Evolutionary conservation across 2,329 filamentous ascomycete genomes (phyloP), one percentile per base, ranked within the genome.

Genomic region (Fusarium sp.): DNA sequence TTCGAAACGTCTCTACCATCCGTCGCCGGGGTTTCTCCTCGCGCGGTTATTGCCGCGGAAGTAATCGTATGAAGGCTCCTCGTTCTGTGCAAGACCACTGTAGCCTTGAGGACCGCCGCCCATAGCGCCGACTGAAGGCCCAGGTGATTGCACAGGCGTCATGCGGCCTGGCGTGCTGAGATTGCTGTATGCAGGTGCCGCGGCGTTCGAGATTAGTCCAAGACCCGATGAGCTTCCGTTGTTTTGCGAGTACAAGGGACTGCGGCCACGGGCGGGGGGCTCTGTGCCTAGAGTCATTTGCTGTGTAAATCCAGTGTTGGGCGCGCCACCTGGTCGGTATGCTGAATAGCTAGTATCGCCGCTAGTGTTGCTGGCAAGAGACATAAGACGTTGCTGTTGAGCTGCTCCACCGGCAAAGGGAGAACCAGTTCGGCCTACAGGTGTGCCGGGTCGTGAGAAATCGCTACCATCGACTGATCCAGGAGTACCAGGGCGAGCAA

Each of bases 401-500:
- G 18, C 60, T 23, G 45, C 19, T 59, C 80, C 77, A 15, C 77
- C 77, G 72, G 69, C 78, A 73, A 82, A 84, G 75, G 60, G 81
- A 76, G 58, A 84, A 75, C 74, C 62, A 10, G 39, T 66, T 14
- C 62, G 52, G 49, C 78, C 76, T 18, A 75, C 52, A 5, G 88
- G 88, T 19, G 87, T 89, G 18, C 82, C 85, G 0, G 88, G 86
- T 35, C 88, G 80, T 1, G 87, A 89, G 37, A 79, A 70, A 23
- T 85, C 84, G 21, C 83, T 84, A 7, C 80, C 82, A 44, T 83
- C 85, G 52, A 85, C 81, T 33, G 87, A 89, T 18, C 86, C 85
- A 0, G 91, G 91, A 0, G 91, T 93, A 23, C 86, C 88, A 0
- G 91, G 88, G 3, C 91, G 86, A 21, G 87, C 81, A 5, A 91